Evolutionary conservation across 228 moss, liverwort and hornwort species (phyloP).

Genomic region (Sphagnum fallax): DNA sequence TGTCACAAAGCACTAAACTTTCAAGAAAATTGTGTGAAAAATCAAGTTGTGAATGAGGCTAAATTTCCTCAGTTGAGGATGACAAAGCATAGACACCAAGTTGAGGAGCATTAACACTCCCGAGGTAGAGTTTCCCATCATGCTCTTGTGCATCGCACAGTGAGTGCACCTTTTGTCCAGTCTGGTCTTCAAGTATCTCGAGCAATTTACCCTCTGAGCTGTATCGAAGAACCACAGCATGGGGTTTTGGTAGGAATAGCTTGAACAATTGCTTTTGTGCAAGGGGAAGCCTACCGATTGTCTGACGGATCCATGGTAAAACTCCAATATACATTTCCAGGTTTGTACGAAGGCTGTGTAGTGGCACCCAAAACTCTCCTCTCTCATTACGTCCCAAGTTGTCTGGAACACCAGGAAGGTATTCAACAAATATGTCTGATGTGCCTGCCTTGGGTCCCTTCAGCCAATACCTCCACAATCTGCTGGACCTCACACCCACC

Average conservation of each 20-base stretch:
- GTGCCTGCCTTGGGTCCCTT: conserved; percentile 70
- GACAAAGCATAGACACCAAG: conserved; percentile 33
- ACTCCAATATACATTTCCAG: conserved; percentile 56
- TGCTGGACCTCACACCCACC: conserved; percentile 7
- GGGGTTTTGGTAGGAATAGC: conserved; percentile 43
- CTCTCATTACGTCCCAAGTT: conserved; percentile 68
- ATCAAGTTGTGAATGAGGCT: too few relatives aligned
- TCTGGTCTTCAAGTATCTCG: conserved; percentile 46
- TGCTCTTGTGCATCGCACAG: conserved; percentile 59
- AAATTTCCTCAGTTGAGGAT: too few relatives aligned
- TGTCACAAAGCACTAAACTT: too few relatives aligned
- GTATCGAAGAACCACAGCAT: conserved; percentile 51
- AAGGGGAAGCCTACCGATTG: conserved; percentile 63
- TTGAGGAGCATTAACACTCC: conserved; percentile 38
- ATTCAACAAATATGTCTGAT: conserved; percentile 54
- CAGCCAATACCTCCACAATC: conserved; percentile 76
- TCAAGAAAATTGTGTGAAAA: too few relatives aligned
- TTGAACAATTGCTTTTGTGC: conserved; percentile 14
- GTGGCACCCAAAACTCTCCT: conserved; percentile 87
- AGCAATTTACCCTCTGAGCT: conserved; percentile 53
- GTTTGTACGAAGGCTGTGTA: conserved; percentile 46
- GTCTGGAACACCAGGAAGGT: conserved; percentile 73
- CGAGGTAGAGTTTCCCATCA: conserved; percentile 52
- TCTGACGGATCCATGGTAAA: conserved; percentile 44
- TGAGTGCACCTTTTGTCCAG: conserved; percentile 39